These are phyloP conservation scores for Yarrowia galli DNA, from an alignment of 1,139 yeast species.

Conservation along the genomic window DNA sequence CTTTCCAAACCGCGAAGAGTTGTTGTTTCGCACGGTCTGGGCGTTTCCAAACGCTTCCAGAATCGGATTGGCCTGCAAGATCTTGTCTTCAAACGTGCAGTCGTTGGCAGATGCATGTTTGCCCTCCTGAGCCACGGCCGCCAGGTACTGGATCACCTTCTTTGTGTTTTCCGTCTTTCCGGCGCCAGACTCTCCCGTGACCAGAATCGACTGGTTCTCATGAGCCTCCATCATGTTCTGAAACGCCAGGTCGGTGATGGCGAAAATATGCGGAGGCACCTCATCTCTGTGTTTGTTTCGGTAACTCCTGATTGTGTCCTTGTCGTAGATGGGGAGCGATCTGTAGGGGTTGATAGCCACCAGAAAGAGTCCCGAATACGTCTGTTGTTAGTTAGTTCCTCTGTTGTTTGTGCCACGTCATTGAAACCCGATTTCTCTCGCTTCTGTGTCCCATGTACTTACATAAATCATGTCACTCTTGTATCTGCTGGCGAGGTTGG, in stretches of 20 bases:
- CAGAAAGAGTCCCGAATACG: constrained; percentile 83
- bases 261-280: constrained; percentile 81
- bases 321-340: constrained; percentile 74
- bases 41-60: constrained; percentile 98
- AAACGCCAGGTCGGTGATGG: constrained; percentile 88
- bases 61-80: constrained; percentile 92
- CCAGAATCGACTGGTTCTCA: constrained; percentile 87
- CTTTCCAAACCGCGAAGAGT: constrained; percentile 96
- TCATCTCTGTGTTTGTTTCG: constrained; percentile 57
- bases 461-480: constrained; percentile 75
- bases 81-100: constrained; percentile 74
- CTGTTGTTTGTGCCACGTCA: constrained; percentile 41
- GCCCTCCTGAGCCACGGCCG: constrained; percentile 64
- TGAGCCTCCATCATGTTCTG: constrained; percentile 72
- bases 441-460: constrained; percentile 39
- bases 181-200: constrained; percentile 98
- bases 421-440: too few relatives aligned
- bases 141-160: constrained; percentile 88
- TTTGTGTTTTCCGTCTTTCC: constrained; percentile 99
- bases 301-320: constrained; percentile 63
- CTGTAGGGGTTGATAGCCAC: constrained; percentile 97
- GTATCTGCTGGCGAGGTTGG: constrained; percentile 81
- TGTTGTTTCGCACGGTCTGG: constrained; percentile 91
- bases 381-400: constrained; percentile 49
- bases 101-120: constrained; percentile 41